phyloP scores from a whole-genome alignment of 139 green algal species.

The Chlorokybus atmophyticus region DNA sequence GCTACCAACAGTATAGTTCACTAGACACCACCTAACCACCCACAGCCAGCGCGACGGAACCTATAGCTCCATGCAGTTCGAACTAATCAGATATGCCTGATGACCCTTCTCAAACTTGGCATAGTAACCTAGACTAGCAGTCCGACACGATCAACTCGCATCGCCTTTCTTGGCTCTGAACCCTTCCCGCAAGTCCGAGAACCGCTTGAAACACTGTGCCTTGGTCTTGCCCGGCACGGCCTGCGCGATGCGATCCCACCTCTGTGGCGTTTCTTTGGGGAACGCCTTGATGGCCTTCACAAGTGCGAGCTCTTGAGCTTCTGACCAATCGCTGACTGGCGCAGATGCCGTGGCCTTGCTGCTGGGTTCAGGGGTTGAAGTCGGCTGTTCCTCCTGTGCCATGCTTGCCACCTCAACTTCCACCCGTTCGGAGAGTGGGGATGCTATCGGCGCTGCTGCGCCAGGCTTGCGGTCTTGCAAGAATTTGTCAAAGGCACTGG shows the following conservation, averaged over 20 bases:
- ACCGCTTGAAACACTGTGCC: conserved; percentile 66
- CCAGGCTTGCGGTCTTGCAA: conserved; percentile 5
- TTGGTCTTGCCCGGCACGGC: conserved; percentile 71
- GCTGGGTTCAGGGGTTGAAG: too few relatives aligned
- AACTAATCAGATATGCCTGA: too few relatives aligned
- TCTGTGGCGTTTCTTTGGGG: conserved; percentile 55
- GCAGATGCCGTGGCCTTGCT: too few relatives aligned
- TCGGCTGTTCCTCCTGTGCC: too few relatives aligned
- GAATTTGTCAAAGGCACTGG: conserved; percentile 14
- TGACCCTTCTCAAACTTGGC: too few relatives aligned
- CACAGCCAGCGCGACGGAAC: too few relatives aligned
- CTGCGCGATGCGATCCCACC: conserved; percentile 54
- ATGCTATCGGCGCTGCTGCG: conserved; percentile 4
- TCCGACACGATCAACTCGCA: too few relatives aligned
- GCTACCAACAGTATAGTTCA: too few relatives aligned
- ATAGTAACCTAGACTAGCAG: too few relatives aligned
- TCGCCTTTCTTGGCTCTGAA: conserved; percentile 62
- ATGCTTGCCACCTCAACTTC: too few relatives aligned
- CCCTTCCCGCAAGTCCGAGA: conserved; percentile 66
- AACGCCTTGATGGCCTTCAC: conserved; percentile 81
- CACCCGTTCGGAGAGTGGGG: conserved; percentile 5
- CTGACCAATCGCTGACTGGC: conserved; percentile 39
- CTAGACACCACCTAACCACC: too few relatives aligned
- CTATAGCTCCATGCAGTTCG: too few relatives aligned
- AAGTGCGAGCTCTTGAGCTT: conserved; percentile 69